These are phyloP conservation scores for Leccinum fibrillosum DNA, from an alignment of 768 basidiomycete genomes.

Conservation along the genomic window DNA sequence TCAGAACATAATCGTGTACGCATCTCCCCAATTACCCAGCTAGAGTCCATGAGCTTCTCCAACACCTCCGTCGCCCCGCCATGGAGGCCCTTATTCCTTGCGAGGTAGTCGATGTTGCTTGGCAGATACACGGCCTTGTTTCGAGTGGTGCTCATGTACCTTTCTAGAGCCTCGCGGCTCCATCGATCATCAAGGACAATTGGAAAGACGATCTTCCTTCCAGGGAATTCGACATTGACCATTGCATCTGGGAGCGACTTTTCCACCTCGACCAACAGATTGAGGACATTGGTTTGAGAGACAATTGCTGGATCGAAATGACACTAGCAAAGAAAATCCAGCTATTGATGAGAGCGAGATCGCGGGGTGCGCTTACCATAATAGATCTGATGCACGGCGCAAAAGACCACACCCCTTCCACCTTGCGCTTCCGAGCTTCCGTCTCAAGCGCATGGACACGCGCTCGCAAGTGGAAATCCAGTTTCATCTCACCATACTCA, in stretches of 20 bases:
- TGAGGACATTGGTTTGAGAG: slow-evolving; percentile 43
- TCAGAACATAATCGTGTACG: neutral
- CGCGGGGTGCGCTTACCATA: slow-evolving; percentile 38
- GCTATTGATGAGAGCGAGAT: neutral
- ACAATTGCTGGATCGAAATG: slow-evolving; percentile 46
- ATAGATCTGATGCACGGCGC: slow-evolving; percentile 56
- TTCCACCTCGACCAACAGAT: slow-evolving; percentile 43
- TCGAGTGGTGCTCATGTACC: slow-evolving; percentile 55
- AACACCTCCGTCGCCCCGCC: slow-evolving; percentile 42
- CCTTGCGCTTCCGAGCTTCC: slow-evolving; percentile 29
- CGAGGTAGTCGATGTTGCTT: slow-evolving; percentile 65
- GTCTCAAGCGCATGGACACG: slow-evolving; percentile 56
- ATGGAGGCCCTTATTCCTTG: slow-evolving; percentile 55
- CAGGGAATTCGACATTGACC: slow-evolving; percentile 42
- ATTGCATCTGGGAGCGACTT: slow-evolving; percentile 38
- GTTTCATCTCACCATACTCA: slow-evolving; percentile 55
- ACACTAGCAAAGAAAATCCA: slow-evolving; percentile 30
- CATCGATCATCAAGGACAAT: slow-evolving; percentile 41
- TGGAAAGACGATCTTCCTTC: slow-evolving; percentile 56
- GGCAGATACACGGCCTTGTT: slow-evolving; percentile 64
- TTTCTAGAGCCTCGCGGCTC: slow-evolving; percentile 50
- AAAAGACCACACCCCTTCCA: slow-evolving; percentile 39
- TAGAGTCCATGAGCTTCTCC: slow-evolving; percentile 43
- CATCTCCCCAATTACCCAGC: slow-evolving; percentile 39
- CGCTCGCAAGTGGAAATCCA: slow-evolving; percentile 53